Evolutionary conservation across 2,329 filamentous ascomycete genomes (phyloP), one percentile per base, ranked within the genome.

Genomic region (Clonostachys rhizophaga): DNA sequence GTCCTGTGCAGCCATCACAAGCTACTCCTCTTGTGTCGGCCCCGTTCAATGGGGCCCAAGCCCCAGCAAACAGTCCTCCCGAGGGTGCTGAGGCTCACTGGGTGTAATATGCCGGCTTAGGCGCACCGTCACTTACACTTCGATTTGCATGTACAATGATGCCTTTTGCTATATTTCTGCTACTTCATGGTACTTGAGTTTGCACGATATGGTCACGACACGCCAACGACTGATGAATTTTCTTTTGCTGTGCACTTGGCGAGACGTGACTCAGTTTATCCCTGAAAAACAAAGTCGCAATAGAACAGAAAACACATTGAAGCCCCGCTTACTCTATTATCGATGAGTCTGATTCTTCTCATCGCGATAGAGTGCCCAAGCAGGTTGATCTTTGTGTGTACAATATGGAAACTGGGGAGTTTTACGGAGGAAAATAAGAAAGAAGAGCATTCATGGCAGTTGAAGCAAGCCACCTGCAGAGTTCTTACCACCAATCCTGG

Each of bases 191-290:
- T 49, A 52, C 50, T 53, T 46, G 54, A 52, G 57, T 54, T 58
- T 52, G 60, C 59, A 56, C 59, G 60, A 58, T 57, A 60, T 56
- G 56, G 56, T 64, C 51, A 65, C 59, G 64, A 67, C 50, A 59
- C 60, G 58, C 57, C 57, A 60, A 70, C 60, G 65, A 70, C 54
- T 61, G 69, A 59, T 71, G 60, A 66, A 70, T 58, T 67, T 62
- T 63, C 59, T 55, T 63, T 63, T 57, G 44, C 44, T 49, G 43
- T 59, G 24, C 24, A 30, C 24, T 30, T 30, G 24, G 24, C 24
- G 24, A 30, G 24, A 30, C 24, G 24, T 30, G 24, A 30, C 24
- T 30, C 24, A 30, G 24, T 30, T 30, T 30, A 30, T 30, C 24
- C 24, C 24, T 30, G 24, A 30, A 30, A 30, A 30, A 30, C 24